phyloP scores from a whole-genome alignment of 208 protist genomes.

The Leishmania gerbilli region DNA sequence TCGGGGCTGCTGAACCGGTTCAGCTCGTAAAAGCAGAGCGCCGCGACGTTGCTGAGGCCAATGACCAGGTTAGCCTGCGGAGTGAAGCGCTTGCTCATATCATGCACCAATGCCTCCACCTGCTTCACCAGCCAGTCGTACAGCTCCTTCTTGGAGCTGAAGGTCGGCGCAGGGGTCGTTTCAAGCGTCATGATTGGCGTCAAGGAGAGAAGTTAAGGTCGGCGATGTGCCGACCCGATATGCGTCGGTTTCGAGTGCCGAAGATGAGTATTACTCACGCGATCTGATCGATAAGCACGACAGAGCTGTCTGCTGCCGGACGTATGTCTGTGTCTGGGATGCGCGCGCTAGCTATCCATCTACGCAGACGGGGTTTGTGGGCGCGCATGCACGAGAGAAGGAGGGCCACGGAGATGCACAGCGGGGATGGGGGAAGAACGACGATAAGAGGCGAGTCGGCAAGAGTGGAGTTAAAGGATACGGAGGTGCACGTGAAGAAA shows the following conservation, averaged over 20 bases:
- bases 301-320: background rate
- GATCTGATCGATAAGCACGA: background rate
- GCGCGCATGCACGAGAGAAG: background rate
- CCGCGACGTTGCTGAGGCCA: slow-evolving; percentile 74
- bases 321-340: background rate
- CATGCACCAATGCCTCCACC: slow-evolving; percentile 44
- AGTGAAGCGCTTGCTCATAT: slow-evolving; percentile 48
- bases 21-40: slow-evolving; percentile 84
- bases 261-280: background rate
- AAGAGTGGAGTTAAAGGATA: background rate
- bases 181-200: slow-evolving; percentile 22
- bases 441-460: background rate
- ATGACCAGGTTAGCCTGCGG: slow-evolving; percentile 68
- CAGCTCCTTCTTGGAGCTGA: slow-evolving; percentile 55
- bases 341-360: background rate
- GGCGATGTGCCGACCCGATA: background rate
- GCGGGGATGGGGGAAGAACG: no score
- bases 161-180: slow-evolving; percentile 26
- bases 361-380: background rate
- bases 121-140: slow-evolving; percentile 67
- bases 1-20: slow-evolving; percentile 52
- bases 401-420: background rate
- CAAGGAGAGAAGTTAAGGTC: background rate
- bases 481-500: background rate
- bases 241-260: background rate